A percentile compares a stretch with the other conserved stretches of the same genome.
Evolutionary conservation across 2,329 filamentous ascomycete species (phyloP).

Genomic region (Phyllosticta ampelicida): DNA sequence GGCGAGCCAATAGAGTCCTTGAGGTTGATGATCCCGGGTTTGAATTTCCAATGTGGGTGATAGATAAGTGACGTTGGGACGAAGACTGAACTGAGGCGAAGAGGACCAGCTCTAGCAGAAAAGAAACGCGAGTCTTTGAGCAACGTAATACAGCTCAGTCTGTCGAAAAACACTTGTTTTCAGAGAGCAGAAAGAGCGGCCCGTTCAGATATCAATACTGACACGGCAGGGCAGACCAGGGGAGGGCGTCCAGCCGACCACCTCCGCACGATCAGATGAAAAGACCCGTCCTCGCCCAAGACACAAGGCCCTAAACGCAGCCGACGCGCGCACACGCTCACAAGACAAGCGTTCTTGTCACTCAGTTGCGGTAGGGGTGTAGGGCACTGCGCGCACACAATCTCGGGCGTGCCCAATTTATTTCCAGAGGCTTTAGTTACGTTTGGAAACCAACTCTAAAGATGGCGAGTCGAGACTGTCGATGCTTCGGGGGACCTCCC

Average conservation of each 20-base stretch:
- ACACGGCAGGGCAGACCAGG: not conserved
- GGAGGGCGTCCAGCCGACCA: not conserved
- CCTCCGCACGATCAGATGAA: constrained; percentile 7
- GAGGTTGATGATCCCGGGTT: not conserved
- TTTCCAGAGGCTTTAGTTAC: not conserved
- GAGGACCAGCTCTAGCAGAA: not conserved
- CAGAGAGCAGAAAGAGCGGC: not conserved
- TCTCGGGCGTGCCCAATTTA: not conserved
- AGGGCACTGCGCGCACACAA: not conserved
- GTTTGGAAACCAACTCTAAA: not conserved
- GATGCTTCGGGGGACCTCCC: not conserved
- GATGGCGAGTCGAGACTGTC: not conserved
- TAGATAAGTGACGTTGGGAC: not conserved
- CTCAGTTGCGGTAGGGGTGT: not conserved
- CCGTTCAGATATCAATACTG: not conserved
- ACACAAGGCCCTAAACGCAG: not conserved
- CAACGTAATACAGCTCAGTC: not conserved
- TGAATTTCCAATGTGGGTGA: not conserved
- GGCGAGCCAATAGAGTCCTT: not conserved
- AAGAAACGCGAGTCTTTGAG: not conserved
- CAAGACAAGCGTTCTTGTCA: not conserved
- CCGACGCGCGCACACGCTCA: not conserved
- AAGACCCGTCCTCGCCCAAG: not conserved
- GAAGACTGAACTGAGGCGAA: not conserved
- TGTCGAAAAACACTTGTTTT: not conserved